Conservation (phyloP, 208 protist species). For the Leishmania braziliensis region DNA sequence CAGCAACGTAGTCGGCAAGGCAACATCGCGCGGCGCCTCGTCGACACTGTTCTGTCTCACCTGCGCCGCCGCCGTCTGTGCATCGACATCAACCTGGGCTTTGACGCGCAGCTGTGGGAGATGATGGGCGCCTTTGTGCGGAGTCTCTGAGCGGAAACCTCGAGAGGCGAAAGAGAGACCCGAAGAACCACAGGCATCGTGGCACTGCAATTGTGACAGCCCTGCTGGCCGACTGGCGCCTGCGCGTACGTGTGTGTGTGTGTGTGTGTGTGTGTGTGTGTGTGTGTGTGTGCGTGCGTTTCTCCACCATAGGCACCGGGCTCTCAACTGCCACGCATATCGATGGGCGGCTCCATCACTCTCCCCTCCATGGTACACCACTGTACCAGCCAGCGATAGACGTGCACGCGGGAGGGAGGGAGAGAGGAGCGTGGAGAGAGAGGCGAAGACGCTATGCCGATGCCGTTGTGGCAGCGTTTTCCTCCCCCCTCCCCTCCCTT, state of each 20-base stretch:
- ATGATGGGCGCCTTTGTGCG: constrained; percentile 15
- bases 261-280: neutral
- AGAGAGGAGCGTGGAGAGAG: neutral
- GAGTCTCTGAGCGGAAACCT: neutral
- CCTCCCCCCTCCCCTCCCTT: neutral
- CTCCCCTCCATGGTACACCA: neutral
- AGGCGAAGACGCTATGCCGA: neutral
- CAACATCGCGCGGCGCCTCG: constrained; percentile 20
- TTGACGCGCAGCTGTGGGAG: constrained; percentile 26
- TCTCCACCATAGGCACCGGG: neutral
- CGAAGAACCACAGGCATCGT: neutral
- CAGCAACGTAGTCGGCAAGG: neutral
- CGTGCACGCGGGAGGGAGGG: neutral
- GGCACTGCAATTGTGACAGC: neutral
- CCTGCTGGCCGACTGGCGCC: neutral
- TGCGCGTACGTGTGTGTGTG: neutral
- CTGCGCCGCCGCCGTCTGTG: constrained; percentile 30
- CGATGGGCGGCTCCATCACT: neutral
- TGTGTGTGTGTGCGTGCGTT: neutral
- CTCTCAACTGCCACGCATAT: neutral
- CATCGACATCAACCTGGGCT: constrained; percentile 30
- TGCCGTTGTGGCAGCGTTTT: neutral
- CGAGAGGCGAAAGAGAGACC: neutral
- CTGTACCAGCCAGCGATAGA: neutral
- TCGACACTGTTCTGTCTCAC: constrained; percentile 21